These are phyloP conservation scores for Alternaria tenuissima DNA, from an alignment of 2,329 filamentous ascomycete species.

Conservation along the genomic window DNA sequence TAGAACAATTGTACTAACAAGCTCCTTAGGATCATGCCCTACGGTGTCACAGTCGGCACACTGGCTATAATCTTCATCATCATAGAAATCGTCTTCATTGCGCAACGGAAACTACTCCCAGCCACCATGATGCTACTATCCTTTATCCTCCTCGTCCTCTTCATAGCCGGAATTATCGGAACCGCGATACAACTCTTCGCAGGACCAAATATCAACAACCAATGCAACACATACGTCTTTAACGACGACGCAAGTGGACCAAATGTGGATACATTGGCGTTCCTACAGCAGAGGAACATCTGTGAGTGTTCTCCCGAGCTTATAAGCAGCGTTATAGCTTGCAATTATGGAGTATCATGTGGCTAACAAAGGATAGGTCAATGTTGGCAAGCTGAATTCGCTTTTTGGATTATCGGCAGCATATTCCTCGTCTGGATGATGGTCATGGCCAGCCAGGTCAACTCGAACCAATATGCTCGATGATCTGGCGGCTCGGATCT, in stretches of 20 bases:
- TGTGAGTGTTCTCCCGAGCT: constrained; percentile 55
- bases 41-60: constrained; percentile 65
- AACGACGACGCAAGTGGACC: constrained; percentile 57
- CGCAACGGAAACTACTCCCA: constrained; percentile 65
- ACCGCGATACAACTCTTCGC: constrained; percentile 70
- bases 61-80: constrained; percentile 67
- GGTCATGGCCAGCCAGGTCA: constrained; percentile 67
- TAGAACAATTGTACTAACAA: not conserved
- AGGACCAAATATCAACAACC: constrained; percentile 64
- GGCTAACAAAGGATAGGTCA: constrained; percentile 55
- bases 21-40: constrained; percentile 67
- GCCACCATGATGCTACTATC: constrained; percentile 66
- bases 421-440: constrained; percentile 74
- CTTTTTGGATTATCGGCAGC: constrained; percentile 69
- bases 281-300: constrained; percentile 69
- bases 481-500: not conserved
- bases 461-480: constrained; percentile 52
- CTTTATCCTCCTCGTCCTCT: constrained; percentile 69
- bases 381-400: constrained; percentile 70
- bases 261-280: constrained; percentile 65
- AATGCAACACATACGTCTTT: constrained; percentile 66
- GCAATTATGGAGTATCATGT: not conserved
- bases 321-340: not conserved
- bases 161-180: constrained; percentile 68
- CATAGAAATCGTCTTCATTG: constrained; percentile 64